These are phyloP conservation scores for Chlamydomonas sphaeroides DNA, from an alignment of 139 green algal genomes.

Conservation along the genomic window DNA sequence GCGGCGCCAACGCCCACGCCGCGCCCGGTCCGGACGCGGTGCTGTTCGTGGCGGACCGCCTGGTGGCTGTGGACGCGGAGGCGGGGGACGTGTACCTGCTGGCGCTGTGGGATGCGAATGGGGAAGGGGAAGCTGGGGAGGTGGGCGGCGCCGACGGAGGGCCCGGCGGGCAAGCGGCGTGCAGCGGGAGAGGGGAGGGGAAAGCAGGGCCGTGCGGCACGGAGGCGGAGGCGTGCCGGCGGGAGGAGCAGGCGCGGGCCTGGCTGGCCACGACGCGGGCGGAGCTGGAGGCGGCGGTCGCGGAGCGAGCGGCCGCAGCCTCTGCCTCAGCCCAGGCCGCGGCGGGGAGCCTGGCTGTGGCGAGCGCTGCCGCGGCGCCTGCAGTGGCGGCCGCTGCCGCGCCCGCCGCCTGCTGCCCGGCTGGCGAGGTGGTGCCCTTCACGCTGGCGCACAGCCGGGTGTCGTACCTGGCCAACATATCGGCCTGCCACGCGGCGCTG, in stretches of 20 bases:
- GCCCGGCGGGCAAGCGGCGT: background rate
- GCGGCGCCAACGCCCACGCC: slow-evolving; percentile 50
- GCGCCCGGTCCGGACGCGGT: slow-evolving; percentile 83
- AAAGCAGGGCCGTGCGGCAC: background rate
- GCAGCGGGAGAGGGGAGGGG: background rate
- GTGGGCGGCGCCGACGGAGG: background rate
- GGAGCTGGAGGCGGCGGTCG: slow-evolving; percentile 1
- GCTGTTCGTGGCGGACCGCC: slow-evolving; percentile 88
- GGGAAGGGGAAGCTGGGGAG: slow-evolving; percentile 7
- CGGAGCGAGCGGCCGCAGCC: background rate
- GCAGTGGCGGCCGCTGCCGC: background rate
- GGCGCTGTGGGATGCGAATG: slow-evolving; percentile 59
- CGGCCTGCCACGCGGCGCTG: slow-evolving; percentile 77
- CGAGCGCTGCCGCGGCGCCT: background rate
- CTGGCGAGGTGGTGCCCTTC: slow-evolving; percentile 47
- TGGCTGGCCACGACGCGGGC: slow-evolving; percentile 15
- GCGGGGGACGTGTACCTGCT: slow-evolving; percentile 81
- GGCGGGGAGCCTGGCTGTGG: background rate
- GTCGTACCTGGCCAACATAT: slow-evolving; percentile 83
- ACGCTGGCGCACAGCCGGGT: slow-evolving; percentile 54
- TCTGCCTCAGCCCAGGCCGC: background rate
- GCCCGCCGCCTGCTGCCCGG: too few relatives aligned
- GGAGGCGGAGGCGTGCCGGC: too few relatives aligned
- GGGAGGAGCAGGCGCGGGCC: slow-evolving; percentile 32
- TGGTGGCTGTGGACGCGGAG: slow-evolving; percentile 89